These are phyloP conservation scores for Pythium brassicae DNA, from an alignment of 352 stramenopile species.

Conservation along the genomic window DNA sequence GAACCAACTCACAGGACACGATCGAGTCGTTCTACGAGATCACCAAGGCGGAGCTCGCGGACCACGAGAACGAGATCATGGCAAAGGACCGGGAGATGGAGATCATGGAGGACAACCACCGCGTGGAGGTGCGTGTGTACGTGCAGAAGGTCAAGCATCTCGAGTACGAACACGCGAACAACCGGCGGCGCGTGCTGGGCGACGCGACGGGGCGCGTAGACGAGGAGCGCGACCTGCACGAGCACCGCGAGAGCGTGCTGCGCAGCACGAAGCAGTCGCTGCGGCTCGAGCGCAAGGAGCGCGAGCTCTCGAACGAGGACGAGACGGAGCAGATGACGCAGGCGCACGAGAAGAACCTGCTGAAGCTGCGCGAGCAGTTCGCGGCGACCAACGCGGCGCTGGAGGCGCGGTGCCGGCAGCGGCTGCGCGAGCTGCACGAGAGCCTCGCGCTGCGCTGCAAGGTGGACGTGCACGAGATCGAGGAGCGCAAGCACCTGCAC, in stretches of 20 bases:
- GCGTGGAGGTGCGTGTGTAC: constrained; percentile 91
- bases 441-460: constrained; percentile 90
- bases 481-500: constrained; percentile 94
- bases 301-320: constrained; percentile 82
- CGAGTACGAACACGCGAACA: constrained; percentile 94
- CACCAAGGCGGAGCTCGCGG: constrained; percentile 89
- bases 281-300: constrained; percentile 80
- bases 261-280: constrained; percentile 69
- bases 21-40: constrained; percentile 96
- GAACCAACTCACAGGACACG: constrained; percentile 69
- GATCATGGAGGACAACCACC: constrained; percentile 95
- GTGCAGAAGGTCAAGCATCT: constrained; percentile 95
- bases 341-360: constrained; percentile 91
- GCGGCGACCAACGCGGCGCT: constrained; percentile 83
- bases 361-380: constrained; percentile 89
- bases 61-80: constrained; percentile 90
- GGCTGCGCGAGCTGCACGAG: constrained; percentile 67
- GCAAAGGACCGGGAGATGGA: constrained; percentile 94
- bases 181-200: constrained; percentile 80
- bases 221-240: constrained; percentile 71
- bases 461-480: constrained; percentile 92
- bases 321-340: constrained; percentile 89
- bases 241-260: constrained; percentile 58
- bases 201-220: constrained; percentile 66
- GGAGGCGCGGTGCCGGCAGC: constrained; percentile 60